Conservation (phyloP, 2,329 filamentous ascomycete species). For the Fusarium foetens region DNA sequence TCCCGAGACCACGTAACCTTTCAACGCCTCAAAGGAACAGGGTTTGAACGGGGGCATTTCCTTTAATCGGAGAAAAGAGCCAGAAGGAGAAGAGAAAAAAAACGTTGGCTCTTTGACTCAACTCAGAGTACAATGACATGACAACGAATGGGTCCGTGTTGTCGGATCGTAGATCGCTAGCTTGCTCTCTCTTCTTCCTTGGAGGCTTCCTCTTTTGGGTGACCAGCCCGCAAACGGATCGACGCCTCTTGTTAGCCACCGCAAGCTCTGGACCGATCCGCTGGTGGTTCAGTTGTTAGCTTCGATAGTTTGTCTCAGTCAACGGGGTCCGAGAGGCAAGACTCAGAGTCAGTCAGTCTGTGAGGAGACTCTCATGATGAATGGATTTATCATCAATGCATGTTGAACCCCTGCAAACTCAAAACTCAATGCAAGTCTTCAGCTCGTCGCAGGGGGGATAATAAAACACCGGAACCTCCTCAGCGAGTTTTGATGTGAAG, state of each 20-base stretch:
- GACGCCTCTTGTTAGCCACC: slow-evolving; percentile 26
- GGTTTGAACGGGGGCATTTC: background rate
- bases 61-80: background rate
- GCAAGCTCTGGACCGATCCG: slow-evolving; percentile 34
- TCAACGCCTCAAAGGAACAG: background rate
- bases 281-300: slow-evolving; percentile 20
- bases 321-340: slow-evolving; percentile 29
- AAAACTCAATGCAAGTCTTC: background rate
- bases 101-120: background rate
- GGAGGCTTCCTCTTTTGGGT: slow-evolving; percentile 14
- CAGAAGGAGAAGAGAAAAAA: background rate
- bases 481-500: background rate
- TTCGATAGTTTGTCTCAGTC: slow-evolving; percentile 38
- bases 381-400: background rate
- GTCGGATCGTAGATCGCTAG: slow-evolving; percentile 19
- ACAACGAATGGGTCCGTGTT: background rate
- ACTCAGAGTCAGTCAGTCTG: background rate
- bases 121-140: background rate
- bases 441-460: background rate
- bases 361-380: background rate
- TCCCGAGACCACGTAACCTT: background rate
- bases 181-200: background rate
- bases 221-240: slow-evolving; percentile 19
- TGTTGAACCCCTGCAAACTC: background rate
- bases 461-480: background rate